These are phyloP conservation scores for Chaetomidium leptoderma DNA, from an alignment of 495 filamentous ascomycete species.

Conservation along the genomic window DNA sequence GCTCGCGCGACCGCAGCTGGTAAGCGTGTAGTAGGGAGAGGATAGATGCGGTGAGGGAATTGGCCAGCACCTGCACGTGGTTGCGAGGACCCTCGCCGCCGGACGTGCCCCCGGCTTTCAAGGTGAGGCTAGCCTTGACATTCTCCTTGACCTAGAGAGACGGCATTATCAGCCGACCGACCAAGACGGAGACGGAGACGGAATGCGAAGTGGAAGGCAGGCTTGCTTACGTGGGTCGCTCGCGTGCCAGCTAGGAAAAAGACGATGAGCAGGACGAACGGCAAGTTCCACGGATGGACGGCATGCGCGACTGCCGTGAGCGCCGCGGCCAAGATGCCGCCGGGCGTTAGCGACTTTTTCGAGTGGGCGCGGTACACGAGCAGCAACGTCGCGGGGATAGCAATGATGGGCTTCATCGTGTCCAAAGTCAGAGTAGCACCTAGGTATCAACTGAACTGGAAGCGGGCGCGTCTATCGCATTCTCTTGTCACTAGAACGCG, in stretches of 20 bases:
- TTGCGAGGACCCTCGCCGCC: slow-evolving; percentile 79
- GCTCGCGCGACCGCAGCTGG: slow-evolving; percentile 49
- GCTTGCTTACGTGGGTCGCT: slow-evolving; percentile 67
- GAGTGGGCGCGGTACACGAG: slow-evolving; percentile 67
- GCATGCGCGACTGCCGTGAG: slow-evolving; percentile 76
- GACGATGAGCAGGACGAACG: slow-evolving; percentile 71
- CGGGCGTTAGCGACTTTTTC: slow-evolving; percentile 70
- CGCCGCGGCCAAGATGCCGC: slow-evolving; percentile 62
- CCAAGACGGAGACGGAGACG: background rate
- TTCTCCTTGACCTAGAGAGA: slow-evolving; percentile 69
- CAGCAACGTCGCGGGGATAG: slow-evolving; percentile 57
- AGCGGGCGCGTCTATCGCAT: background rate
- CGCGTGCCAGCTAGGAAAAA: slow-evolving; percentile 85
- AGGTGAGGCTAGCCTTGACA: slow-evolving; percentile 74
- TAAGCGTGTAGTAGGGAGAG: slow-evolving; percentile 68
- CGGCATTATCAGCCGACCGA: background rate
- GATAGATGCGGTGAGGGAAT: slow-evolving; percentile 72
- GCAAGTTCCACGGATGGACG: slow-evolving; percentile 84
- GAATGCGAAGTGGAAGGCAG: background rate
- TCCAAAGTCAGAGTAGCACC: too few relatives aligned
- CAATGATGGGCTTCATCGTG: slow-evolving; percentile 67
- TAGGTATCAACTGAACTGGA: background rate
- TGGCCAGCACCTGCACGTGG: slow-evolving; percentile 86
- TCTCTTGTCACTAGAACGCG: too few relatives aligned
- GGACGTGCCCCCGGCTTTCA: slow-evolving; percentile 63